Evolutionary conservation across 768 basidiomycete genomes (phyloP).

Genomic region (Russula vinacea): DNA sequence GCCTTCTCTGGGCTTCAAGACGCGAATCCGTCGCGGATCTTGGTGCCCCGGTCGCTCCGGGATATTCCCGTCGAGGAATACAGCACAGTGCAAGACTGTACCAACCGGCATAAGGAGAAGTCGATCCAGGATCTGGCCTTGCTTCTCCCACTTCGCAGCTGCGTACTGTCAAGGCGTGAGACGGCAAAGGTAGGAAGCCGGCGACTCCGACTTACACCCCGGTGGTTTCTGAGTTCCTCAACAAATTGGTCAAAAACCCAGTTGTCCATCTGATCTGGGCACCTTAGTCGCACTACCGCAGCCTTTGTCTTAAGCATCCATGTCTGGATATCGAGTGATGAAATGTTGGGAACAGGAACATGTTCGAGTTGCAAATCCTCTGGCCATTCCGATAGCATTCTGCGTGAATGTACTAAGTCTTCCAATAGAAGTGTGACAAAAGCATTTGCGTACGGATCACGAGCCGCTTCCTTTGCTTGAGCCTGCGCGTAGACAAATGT

Average conservation of each 20-base stretch:
- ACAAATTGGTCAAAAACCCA: background rate
- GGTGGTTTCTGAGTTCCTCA: background rate
- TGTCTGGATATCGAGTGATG: background rate
- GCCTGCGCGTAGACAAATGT: background rate
- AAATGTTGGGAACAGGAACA: background rate
- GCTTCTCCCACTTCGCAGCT: constrained; percentile 1
- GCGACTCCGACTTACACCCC: constrained; percentile 3
- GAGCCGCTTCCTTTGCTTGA: background rate
- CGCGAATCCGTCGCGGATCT: background rate
- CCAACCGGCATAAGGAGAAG: constrained; percentile 8
- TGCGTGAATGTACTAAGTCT: background rate
- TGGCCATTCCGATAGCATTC: background rate
- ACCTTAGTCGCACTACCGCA: background rate
- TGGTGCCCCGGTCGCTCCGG: background rate
- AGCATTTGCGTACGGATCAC: background rate
- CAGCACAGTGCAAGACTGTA: background rate
- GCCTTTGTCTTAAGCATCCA: constrained; percentile 8
- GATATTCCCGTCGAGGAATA: constrained; percentile 6
- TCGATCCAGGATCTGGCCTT: background rate
- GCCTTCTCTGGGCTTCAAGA: too few relatives aligned
- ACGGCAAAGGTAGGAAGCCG: background rate
- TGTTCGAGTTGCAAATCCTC: background rate
- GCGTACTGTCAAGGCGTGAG: constrained; percentile 11
- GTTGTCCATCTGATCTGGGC: background rate
- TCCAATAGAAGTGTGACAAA: background rate